phyloP scores from a whole-genome alignment of 176 grass and related monocot genomes.

The Puccinellia tenuiflora region DNA sequence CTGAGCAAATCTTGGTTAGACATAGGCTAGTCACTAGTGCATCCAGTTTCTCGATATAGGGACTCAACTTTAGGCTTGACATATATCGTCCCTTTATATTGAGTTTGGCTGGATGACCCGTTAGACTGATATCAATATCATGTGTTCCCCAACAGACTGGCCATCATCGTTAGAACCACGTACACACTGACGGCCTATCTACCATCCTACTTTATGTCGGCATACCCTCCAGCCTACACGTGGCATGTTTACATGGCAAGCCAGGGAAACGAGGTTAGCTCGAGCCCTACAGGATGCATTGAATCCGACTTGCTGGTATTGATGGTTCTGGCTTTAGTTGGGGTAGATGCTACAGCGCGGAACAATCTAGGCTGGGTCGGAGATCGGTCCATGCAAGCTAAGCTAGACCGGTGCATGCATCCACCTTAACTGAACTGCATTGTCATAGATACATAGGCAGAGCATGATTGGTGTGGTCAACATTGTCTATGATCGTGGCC shows the following conservation, averaged over 20 bases:
- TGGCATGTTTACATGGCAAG: conserved; percentile 2
- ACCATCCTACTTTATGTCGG: background rate
- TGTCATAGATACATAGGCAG: background rate
- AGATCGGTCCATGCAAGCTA: conserved; percentile 33
- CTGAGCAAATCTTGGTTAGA: background rate
- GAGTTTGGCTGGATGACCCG: background rate
- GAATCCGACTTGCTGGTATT: conserved; percentile 25
- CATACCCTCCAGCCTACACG: background rate
- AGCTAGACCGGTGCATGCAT: conserved; percentile 22
- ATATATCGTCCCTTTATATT: background rate
- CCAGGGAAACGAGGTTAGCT: conserved; percentile 30
- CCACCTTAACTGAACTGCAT: conserved; percentile 23
- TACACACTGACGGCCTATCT: background rate
- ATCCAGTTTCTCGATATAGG: background rate
- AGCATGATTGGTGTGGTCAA: background rate
- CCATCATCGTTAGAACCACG: background rate
- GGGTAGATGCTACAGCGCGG: conserved; percentile 25
- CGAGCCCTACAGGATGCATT: conserved; percentile 22
- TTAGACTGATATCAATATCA: background rate
- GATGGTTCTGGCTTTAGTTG: conserved; percentile 27
- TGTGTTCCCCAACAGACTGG: background rate
- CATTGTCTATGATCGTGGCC: background rate
- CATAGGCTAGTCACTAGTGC: background rate
- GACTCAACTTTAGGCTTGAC: background rate
- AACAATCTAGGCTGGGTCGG: conserved; percentile 29